These are phyloP conservation scores for Boletus subparvulus DNA, from an alignment of 768 basidiomycete species.

Conservation along the genomic window DNA sequence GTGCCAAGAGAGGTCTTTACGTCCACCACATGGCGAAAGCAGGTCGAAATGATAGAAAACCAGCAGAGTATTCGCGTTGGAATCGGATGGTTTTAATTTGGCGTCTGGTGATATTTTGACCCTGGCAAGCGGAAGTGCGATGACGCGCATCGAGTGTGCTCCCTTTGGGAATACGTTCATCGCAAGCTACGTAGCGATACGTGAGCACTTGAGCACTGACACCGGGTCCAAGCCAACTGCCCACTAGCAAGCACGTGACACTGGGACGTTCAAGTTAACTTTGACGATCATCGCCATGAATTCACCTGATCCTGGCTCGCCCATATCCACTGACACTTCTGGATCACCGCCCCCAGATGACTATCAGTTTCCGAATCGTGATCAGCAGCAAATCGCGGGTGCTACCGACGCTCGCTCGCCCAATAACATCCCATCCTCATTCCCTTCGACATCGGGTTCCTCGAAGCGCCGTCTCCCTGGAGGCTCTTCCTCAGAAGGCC, in stretches of 20 bases:
- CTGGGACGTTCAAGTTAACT: neutral
- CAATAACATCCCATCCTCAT: conserved; percentile 19
- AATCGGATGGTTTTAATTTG: conserved; percentile 6
- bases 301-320: conserved; percentile 39
- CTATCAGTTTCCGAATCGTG: conserved; percentile 31
- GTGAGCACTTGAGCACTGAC: too few species aligned
- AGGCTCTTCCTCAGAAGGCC: conserved; percentile 42
- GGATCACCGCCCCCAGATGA: conserved; percentile 39
- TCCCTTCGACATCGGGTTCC: conserved; percentile 28
- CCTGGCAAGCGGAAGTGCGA: conserved; percentile 45
- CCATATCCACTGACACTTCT: conserved; percentile 38
- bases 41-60: conserved; percentile 46
- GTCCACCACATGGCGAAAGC: conserved; percentile 30
- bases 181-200: neutral
- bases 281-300: conserved; percentile 27
- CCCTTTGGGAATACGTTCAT: conserved; percentile 19
- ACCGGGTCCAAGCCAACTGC: too few species aligned
- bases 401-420: conserved; percentile 21
- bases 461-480: conserved; percentile 55
- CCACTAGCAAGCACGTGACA: conserved; percentile 20
- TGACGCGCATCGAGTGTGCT: conserved; percentile 41
- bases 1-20: conserved; percentile 29
- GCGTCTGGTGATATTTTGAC: conserved; percentile 13
- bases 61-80: conserved; percentile 23
- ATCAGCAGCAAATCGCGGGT: conserved; percentile 27